Evolutionary conservation across 2,329 filamentous ascomycete genomes (phyloP).

Genomic region (Aplosporella prunicola): DNA sequence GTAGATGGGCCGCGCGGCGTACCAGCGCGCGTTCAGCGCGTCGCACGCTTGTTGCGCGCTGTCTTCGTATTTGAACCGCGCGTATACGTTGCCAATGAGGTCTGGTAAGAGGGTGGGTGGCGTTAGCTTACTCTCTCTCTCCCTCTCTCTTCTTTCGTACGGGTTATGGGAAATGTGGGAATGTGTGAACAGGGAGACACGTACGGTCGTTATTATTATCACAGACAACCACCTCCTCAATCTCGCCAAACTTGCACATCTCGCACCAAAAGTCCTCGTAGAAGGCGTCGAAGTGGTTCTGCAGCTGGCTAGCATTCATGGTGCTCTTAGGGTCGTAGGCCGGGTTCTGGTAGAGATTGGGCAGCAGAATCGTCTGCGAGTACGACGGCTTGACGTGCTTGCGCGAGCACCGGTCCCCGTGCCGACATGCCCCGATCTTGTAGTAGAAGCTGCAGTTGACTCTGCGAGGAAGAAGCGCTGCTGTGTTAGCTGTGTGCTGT

Average conservation of each 20-base stretch:
- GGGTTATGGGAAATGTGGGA: not conserved
- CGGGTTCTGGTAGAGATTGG: conserved; percentile 98
- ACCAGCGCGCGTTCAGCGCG: conserved; percentile 89
- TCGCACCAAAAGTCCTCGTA: conserved; percentile 99
- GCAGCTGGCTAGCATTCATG: conserved; percentile 92
- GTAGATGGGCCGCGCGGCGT: conserved; percentile 93
- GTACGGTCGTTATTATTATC: conserved; percentile 98
- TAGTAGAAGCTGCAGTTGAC: conserved; percentile 99
- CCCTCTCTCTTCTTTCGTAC: too few relatives aligned
- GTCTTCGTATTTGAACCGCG: conserved; percentile 99
- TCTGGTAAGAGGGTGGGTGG: conserved; percentile 41
- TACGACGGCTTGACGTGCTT: conserved; percentile 99
- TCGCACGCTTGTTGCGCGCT: conserved; percentile 89
- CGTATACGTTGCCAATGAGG: conserved; percentile 97
- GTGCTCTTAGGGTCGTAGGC: conserved; percentile 93
- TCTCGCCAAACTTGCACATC: conserved; percentile 96
- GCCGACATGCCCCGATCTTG: conserved; percentile 98
- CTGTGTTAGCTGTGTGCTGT: conserved; percentile 15
- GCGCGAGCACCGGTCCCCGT: conserved; percentile 94
- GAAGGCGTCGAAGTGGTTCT: conserved; percentile 99
- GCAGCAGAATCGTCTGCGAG: conserved; percentile 93
- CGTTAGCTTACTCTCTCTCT: too few relatives aligned
- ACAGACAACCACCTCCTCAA: conserved; percentile 96
- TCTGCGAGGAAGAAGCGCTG: conserved; percentile 13
- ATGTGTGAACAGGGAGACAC: conserved; percentile 26